A percentile compares a stretch with the other conserved stretches of the same genome.
Evolutionary conservation across 2,329 filamentous ascomycete species (phyloP).

Genomic region (Verticillium nubilum): DNA sequence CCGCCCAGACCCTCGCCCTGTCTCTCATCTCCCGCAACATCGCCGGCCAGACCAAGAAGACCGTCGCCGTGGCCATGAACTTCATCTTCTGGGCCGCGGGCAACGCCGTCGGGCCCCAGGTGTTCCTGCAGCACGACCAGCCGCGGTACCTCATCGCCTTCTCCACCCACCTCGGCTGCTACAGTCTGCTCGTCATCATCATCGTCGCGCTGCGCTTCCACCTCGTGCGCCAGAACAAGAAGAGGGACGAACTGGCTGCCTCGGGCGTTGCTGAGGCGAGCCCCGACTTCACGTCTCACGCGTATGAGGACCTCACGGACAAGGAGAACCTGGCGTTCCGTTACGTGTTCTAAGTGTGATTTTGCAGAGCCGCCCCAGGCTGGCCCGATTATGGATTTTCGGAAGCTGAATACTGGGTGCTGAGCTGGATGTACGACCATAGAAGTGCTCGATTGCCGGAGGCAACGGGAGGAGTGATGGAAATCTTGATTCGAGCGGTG

Average conservation of each 20-base stretch:
- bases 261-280: slow-evolving; percentile 32
- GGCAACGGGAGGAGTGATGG: too few species aligned
- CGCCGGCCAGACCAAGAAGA: slow-evolving; percentile 70
- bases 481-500: too few species aligned
- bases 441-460: too few species aligned
- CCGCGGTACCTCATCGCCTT: slow-evolving; percentile 67
- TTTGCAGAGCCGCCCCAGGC: too few species aligned
- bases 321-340: slow-evolving; percentile 3
- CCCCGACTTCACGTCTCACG: slow-evolving; percentile 28
- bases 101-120: slow-evolving; percentile 63
- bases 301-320: slow-evolving; percentile 2
- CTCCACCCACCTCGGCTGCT: slow-evolving; percentile 64
- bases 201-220: slow-evolving; percentile 55
- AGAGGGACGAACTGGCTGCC: slow-evolving; percentile 42
- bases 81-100: slow-evolving; percentile 66
- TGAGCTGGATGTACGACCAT: too few species aligned
- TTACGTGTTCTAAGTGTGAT: slow-evolving; percentile 3
- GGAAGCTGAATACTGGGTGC: too few species aligned
- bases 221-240: slow-evolving; percentile 51
- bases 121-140: slow-evolving; percentile 54
- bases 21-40: slow-evolving; percentile 65
- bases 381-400: too few species aligned
- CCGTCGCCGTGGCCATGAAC: slow-evolving; percentile 60
- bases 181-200: slow-evolving; percentile 52
- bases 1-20: slow-evolving; percentile 61